Evolutionary conservation across 108 stramenopile genomes (phyloP), one percentile per base, ranked within the genome.

Genomic region (Skeletonema grethae): DNA sequence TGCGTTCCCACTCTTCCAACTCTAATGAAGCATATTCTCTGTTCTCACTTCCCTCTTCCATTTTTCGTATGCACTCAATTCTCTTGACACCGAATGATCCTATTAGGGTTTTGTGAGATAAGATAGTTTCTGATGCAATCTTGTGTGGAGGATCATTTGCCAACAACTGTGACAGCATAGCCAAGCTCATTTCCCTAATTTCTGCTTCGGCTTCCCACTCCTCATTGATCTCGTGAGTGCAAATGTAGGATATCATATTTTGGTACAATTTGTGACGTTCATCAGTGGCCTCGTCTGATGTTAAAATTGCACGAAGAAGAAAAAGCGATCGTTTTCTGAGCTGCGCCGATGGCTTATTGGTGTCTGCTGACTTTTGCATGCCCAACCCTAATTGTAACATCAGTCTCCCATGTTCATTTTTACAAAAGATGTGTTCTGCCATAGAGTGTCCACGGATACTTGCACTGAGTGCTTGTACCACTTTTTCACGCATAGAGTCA

Each of bases 111-210:
- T 90, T 94, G 67, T 80, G 61, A 31, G 79, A 43, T 25, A 84
- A 32, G 39, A 88, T 82, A 8, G 64, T 63, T 20, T 78, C 63
- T 32, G 70, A 71, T 35, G 16, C 43, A 18, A 18, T 3, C 6
- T 16, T 20, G 28, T 29, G 39, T n/a, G 69, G 86, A 38, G 70
- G 63, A 18, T 70, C 70, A 28, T 78, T 64, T 1, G 68, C 11
- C 39, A 91, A 45, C 13, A 92, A 62, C 57, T 81, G 82, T 13
- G 72, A 61, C 53, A 90, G 48, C 62, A 91, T 46, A 6, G 72
- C 45, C n/a, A 94, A 46, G 22, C 85, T 58, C 86, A 87, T 87
- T 77, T 94, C 90, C 56, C 93, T 80, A n/a, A 91, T 68, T 50
- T 90, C 86, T n/a, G 82, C 62, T 28, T 87, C 70, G 10, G 45